Base-by-base conservation (phyloP, 73 alveolate genomes). In the Paramecium sexaurelia region DNA sequence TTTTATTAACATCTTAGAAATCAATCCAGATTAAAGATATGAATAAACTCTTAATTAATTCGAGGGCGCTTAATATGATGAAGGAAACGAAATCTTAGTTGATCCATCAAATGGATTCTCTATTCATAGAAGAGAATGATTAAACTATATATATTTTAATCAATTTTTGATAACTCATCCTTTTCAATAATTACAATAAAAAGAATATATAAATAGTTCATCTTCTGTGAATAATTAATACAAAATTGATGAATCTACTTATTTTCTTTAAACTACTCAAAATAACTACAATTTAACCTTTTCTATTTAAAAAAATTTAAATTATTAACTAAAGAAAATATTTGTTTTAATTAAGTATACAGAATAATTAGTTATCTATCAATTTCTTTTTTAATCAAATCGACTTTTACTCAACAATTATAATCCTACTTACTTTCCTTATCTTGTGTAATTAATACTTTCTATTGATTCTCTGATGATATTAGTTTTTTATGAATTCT, bases 111-210 rank as follows among this genome's bases (percentile, higher is more conserved):
- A 78, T 78, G 90, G 90, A 40, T 78, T 78, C 73, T 39, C 29
- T 19, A 78, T 78, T 19, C 90, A 78, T 41, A 78, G 55, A 78
- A 39, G 71, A 20, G 90, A 78, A 78, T 78, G 71, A 78, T 41
- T n/a, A 17, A 39, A 41, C 29, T 78, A 78, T 41, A 41, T 75
- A 17, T 29, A 40, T 78, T 51, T 35, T 51, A 51, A 51, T n/a
- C 67, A 51, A 51, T 51, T 51, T 51, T 51, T 51, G 67, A 51
- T 51, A 13, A 51, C 29, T 51, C 68, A 78, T 43, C n/a, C 40
- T 24, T 29, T 78, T 13, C n/a, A n/a, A n/a, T n/a, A n/a, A n/a
- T n/a, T n/a, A n/a, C n/a, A n/a, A n/a, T n/a, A n/a, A n/a, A n/a
- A n/a, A n/a, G n/a, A n/a, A n/a, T n/a, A 69, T 69, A 6, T 32